phyloP scores from a whole-genome alignment of 2,329 filamentous ascomycete genomes.

The Apiospora saccharicola region DNA sequence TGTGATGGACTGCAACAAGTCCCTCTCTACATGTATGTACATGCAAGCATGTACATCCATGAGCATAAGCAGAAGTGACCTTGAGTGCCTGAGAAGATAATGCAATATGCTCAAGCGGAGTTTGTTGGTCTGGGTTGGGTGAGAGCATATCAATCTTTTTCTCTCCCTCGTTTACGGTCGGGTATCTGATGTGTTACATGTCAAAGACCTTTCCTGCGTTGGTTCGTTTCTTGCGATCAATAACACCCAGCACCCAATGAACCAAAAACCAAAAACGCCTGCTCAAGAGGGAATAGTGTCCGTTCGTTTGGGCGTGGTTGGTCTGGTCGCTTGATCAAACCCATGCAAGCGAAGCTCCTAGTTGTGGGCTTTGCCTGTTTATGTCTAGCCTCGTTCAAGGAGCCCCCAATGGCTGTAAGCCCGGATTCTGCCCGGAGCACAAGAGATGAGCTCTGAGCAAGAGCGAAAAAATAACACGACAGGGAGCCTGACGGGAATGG shows the following conservation, averaged over 20 bases:
- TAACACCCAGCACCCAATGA: background rate
- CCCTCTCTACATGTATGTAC: background rate
- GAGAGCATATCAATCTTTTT: background rate
- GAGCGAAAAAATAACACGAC: background rate
- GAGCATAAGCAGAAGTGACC: no score
- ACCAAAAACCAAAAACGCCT: background rate
- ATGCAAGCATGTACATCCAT: background rate
- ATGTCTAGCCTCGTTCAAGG: conserved; percentile 4
- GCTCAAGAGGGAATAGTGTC: conserved; percentile 14
- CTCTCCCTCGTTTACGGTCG: background rate
- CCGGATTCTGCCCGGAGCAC: background rate
- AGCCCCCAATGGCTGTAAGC: conserved; percentile 11
- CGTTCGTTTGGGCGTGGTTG: background rate
- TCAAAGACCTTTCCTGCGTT: conserved; percentile 6
- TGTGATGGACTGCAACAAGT: background rate
- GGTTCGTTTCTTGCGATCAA: conserved; percentile 20
- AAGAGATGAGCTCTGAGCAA: conserved; percentile 1
- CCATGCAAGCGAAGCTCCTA: conserved; percentile 13
- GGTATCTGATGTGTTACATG: conserved; percentile 16
- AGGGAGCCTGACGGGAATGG: conserved; percentile 8
- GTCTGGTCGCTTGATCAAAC: conserved; percentile 16
- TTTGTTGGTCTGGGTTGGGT: background rate
- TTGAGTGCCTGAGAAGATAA: background rate
- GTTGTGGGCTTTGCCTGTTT: background rate
- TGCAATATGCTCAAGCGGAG: conserved; percentile 10